phyloP scores from a whole-genome alignment of 1,139 yeast genomes.

The Magnusiomyces suaveolens region DNA sequence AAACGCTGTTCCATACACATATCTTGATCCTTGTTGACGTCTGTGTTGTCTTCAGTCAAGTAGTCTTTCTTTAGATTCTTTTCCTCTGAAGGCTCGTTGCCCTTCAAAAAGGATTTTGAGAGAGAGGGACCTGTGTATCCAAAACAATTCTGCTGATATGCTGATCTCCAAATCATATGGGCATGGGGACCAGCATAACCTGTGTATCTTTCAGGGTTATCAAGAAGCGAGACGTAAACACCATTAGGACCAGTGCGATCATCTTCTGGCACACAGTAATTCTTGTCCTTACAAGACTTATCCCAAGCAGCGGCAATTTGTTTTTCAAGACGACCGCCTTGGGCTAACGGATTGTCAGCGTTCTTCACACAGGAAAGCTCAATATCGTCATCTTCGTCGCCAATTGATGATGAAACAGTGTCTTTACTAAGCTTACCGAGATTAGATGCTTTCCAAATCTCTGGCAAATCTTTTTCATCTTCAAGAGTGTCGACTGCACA shows the following conservation, averaged over 20 bases:
- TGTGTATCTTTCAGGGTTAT: slow-evolving; percentile 92
- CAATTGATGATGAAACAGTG: slow-evolving; percentile 28
- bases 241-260: slow-evolving; percentile 32
- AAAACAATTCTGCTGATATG: slow-evolving; percentile 87
- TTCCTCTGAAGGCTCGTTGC: not conserved
- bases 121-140: slow-evolving; percentile 37
- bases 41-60: slow-evolving; percentile 40
- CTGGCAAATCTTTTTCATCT: slow-evolving; percentile 50
- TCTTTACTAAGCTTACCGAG: slow-evolving; percentile 52
- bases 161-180: slow-evolving; percentile 84
- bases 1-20: slow-evolving; percentile 76
- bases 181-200: slow-evolving; percentile 94
- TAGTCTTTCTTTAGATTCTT: slow-evolving; percentile 15
- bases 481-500: slow-evolving; percentile 82
- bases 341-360: slow-evolving; percentile 7
- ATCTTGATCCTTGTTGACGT: slow-evolving; percentile 45
- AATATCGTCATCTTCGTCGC: slow-evolving; percentile 7
- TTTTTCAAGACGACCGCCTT: slow-evolving; percentile 2
- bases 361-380: slow-evolving; percentile 15
- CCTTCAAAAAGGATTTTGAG: not conserved
- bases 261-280: slow-evolving; percentile 15
- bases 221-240: slow-evolving; percentile 74
- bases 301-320: slow-evolving; percentile 5
- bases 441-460: slow-evolving; percentile 61
- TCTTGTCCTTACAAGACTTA: slow-evolving; percentile 3